These are phyloP conservation scores for Wickerhamiella siamensis DNA, from an alignment of 805 yeast genomes.

Conservation along the genomic window DNA sequence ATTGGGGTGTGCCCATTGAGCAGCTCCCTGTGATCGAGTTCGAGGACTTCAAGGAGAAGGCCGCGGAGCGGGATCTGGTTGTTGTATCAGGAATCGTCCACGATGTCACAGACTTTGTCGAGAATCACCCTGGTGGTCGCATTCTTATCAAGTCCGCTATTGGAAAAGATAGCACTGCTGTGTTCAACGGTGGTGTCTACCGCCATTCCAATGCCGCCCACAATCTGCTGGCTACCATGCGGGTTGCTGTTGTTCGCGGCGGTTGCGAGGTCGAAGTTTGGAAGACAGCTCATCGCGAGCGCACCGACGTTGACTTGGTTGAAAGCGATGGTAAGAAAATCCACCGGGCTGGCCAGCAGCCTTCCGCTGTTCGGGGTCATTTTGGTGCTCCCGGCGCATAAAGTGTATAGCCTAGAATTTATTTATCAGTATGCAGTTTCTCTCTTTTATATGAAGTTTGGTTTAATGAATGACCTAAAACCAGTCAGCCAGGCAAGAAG, in stretches of 20 bases:
- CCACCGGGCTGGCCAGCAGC: conserved; percentile 49
- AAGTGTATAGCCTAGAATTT: too few relatives aligned
- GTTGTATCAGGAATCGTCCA: conserved; percentile 86
- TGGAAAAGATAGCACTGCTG: conserved; percentile 89
- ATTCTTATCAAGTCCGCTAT: conserved; percentile 65
- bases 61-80: conserved; percentile 48
- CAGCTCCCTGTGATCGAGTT: conserved; percentile 57
- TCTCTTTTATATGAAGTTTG: too few relatives aligned
- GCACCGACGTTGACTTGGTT: conserved; percentile 45
- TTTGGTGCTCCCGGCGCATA: conserved; percentile 19
- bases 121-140: conserved; percentile 88
- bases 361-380: conserved; percentile 24
- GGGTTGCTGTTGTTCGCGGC: conserved; percentile 73
- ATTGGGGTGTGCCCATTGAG: conserved; percentile 92
- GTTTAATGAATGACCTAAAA: too few relatives aligned
- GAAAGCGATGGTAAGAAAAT: conserved; percentile 42
- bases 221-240: conserved; percentile 81
- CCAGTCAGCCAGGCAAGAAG: too few relatives aligned
- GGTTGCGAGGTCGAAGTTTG: conserved; percentile 74
- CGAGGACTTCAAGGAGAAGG: conserved; percentile 36
- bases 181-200: conserved; percentile 90
- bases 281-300: conserved; percentile 56
- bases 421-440: too few relatives aligned
- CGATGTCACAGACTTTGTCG: conserved; percentile 80
- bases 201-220: conserved; percentile 88